Evolutionary conservation across 768 basidiomycete species (phyloP).

Genomic region (Boletus sp.): DNA sequence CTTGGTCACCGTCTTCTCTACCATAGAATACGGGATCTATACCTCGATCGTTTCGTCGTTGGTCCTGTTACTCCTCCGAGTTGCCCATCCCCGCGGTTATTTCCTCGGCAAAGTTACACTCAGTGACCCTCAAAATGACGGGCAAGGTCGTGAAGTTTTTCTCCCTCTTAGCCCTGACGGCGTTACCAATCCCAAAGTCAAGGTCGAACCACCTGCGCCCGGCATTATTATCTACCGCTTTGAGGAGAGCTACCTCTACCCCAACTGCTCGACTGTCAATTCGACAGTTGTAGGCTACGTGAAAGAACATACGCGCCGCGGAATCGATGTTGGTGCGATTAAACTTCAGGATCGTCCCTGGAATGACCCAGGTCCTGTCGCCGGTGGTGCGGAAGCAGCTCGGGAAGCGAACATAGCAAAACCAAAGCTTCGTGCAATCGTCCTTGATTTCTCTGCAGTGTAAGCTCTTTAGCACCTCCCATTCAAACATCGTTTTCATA

Average conservation of each 20-base stretch:
- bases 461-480: constrained; percentile 25
- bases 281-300: constrained; percentile 77
- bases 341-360: constrained; percentile 76
- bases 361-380: constrained; percentile 85
- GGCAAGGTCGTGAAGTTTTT: constrained; percentile 68
- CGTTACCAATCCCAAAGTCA: constrained; percentile 64
- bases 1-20: constrained; percentile 86
- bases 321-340: constrained; percentile 65
- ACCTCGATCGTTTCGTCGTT: constrained; percentile 78
- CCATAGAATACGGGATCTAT: constrained; percentile 92
- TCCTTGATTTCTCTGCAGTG: constrained; percentile 88
- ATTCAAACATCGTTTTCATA: background rate
- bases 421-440: constrained; percentile 77
- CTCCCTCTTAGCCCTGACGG: constrained; percentile 65
- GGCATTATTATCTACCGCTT: constrained; percentile 91
- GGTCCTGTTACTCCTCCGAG: constrained; percentile 75
- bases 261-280: constrained; percentile 70
- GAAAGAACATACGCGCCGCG: constrained; percentile 70
- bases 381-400: constrained; percentile 44
- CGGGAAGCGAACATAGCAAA: constrained; percentile 48
- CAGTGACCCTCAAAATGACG: constrained; percentile 34
- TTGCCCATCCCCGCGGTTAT: constrained; percentile 83
- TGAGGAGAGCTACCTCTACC: constrained; percentile 87
- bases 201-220: constrained; percentile 73
- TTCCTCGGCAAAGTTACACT: constrained; percentile 88